Conservation (phyloP, 108 stramenopile species). For the Cyclostephanos tholiformis region DNA sequence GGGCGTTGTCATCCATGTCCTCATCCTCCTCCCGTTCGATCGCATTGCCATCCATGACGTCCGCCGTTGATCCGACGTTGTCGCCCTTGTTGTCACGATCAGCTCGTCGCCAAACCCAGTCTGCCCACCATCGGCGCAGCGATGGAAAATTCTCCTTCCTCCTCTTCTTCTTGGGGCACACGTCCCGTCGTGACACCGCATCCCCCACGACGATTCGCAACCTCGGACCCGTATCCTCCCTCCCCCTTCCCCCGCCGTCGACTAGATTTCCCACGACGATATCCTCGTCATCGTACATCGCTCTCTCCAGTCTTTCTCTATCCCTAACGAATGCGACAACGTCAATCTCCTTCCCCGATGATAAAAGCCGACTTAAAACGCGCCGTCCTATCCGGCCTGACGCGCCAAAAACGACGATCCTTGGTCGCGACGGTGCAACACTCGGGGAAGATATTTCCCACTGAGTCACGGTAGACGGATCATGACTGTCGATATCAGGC, state of each 20-base stretch:
- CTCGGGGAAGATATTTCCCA: neutral
- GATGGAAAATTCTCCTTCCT: neutral
- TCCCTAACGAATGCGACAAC: slow-evolving; percentile 71
- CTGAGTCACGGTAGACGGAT: slow-evolving; percentile 4
- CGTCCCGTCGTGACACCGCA: slow-evolving; percentile 50
- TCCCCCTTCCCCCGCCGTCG: neutral
- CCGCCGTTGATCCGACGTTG: slow-evolving; percentile 13
- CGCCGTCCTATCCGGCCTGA: slow-evolving; percentile 62
- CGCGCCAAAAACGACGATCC: slow-evolving; percentile 68
- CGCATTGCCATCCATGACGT: slow-evolving; percentile 45
- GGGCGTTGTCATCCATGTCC: slow-evolving; percentile 43
- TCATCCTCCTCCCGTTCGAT: slow-evolving; percentile 34
- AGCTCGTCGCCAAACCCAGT: slow-evolving; percentile 3
- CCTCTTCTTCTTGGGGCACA: neutral
- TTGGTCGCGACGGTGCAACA: slow-evolving; percentile 20
- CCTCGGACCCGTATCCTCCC: slow-evolving; percentile 35
- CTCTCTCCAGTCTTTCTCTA: slow-evolving; percentile 54
- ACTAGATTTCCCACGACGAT: slow-evolving; percentile 18
- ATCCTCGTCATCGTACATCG: slow-evolving; percentile 59
- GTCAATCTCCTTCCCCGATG: slow-evolving; percentile 53
- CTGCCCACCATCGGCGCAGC: neutral
- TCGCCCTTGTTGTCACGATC: neutral
- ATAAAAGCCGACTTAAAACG: slow-evolving; percentile 58
- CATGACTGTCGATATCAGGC: neutral
- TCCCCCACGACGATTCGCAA: slow-evolving; percentile 65